phyloP scores from a whole-genome alignment of 106 monocot genomes.

The Agapanthus africanus region DNA sequence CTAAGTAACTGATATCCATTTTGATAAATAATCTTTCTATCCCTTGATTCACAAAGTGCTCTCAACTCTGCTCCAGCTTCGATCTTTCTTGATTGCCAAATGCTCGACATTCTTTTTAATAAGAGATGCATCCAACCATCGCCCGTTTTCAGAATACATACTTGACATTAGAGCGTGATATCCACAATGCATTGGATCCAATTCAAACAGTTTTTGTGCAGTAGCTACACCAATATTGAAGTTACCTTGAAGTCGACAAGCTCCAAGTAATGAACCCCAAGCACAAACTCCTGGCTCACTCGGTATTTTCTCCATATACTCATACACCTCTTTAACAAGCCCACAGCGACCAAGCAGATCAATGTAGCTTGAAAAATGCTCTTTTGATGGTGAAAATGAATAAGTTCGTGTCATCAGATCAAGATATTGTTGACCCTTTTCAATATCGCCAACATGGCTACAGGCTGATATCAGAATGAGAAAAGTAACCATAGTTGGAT shows the following conservation, averaged over 20 bases:
- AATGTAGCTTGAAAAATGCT: slow-evolving; percentile 30
- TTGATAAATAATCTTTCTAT: background rate
- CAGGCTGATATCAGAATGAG: slow-evolving; percentile 42
- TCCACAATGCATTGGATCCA: slow-evolving; percentile 25
- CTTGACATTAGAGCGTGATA: slow-evolving; percentile 30
- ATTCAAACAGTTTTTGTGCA: slow-evolving; percentile 25
- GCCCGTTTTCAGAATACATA: slow-evolving; percentile 30
- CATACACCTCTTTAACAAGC: slow-evolving; percentile 30
- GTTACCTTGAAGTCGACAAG: slow-evolving; percentile 38
- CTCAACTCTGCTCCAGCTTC: slow-evolving; percentile 36
- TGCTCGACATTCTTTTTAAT: slow-evolving; percentile 20
- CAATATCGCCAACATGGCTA: slow-evolving; percentile 40
- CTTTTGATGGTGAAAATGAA: slow-evolving; percentile 14
- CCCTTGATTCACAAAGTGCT: background rate
- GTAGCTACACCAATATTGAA: slow-evolving; percentile 21
- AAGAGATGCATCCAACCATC: slow-evolving; percentile 39
- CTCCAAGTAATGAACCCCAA: slow-evolving; percentile 47
- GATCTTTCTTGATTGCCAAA: slow-evolving; percentile 19
- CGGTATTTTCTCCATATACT: slow-evolving; percentile 24
- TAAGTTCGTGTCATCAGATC: slow-evolving; percentile 26
- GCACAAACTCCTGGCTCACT: slow-evolving; percentile 10
- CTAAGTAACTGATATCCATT: background rate
- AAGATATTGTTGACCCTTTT: slow-evolving; percentile 27
- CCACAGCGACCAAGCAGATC: slow-evolving; percentile 50
- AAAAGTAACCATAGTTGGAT: slow-evolving; percentile 39